Evolutionary conservation across 2,329 filamentous ascomycete species (phyloP).

Genomic region (Monosporascus sp.): DNA sequence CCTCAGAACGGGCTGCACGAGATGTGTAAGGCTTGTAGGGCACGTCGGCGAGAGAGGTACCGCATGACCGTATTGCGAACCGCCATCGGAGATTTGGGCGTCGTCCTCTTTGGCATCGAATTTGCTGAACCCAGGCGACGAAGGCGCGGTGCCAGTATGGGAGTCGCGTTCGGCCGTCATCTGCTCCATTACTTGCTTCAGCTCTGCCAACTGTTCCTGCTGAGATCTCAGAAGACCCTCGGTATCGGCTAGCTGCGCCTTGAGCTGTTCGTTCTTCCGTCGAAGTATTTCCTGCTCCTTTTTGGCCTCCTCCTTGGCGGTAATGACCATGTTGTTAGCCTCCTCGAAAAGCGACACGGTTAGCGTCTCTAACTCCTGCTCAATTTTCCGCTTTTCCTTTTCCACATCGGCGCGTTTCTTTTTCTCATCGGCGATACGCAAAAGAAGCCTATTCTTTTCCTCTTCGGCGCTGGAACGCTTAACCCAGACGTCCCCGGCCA

Average conservation of each 20-base stretch:
- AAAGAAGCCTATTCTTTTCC: conserved; percentile 58
- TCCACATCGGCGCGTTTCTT: conserved; percentile 60
- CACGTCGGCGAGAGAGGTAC: conserved; percentile 48
- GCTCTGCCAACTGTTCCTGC: conserved; percentile 84
- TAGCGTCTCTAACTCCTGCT: conserved; percentile 84
- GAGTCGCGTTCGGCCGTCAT: conserved; percentile 73
- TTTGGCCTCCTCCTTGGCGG: conserved; percentile 82
- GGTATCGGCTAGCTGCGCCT: conserved; percentile 77
- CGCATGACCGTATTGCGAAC: conserved; percentile 30
- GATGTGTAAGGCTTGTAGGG: conserved; percentile 70
- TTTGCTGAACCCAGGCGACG: conserved; percentile 70
- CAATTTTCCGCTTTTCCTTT: conserved; percentile 80
- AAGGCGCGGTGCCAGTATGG: conserved; percentile 67
- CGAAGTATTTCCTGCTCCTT: conserved; percentile 75
- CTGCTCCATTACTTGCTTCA: conserved; percentile 88
- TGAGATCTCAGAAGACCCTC: conserved; percentile 82
- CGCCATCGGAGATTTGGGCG: conserved; percentile 29
- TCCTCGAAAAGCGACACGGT: conserved; percentile 95
- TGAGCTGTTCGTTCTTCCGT: conserved; percentile 82
- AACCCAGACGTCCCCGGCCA: conserved; percentile 71
- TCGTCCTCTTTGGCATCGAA: conserved; percentile 55
- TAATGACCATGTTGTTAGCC: conserved; percentile 96
- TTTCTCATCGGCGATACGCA: conserved; percentile 59
- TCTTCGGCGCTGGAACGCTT: conserved; percentile 67
- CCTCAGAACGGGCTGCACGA: conserved; percentile 77